Percentiles rank a stretch among this genome's conserved stretches.
phyloP scores from a whole-genome alignment of 768 basidiomycete genomes.

The Lactifluus subvellereus region DNA sequence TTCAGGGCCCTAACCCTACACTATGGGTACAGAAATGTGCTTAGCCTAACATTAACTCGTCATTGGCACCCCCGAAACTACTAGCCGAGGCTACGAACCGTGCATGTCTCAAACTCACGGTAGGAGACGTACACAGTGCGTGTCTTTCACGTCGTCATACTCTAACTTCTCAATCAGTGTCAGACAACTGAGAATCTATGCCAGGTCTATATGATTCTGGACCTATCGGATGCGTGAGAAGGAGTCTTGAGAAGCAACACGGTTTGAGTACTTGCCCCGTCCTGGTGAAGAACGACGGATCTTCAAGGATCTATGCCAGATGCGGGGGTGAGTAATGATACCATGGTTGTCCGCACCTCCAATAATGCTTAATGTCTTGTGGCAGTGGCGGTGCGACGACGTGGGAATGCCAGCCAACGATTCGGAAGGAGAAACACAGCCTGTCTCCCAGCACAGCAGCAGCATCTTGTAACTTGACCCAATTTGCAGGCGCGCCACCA shows the following conservation, averaged over 20 bases:
- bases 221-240: constrained; percentile 44
- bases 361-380: no score
- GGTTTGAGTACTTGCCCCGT: constrained; percentile 48
- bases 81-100: constrained; percentile 62
- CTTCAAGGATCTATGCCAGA: constrained; percentile 76
- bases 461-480: constrained; percentile 69
- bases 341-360: constrained; percentile 62
- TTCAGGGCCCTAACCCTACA: background rate
- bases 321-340: constrained; percentile 70
- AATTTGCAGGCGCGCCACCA: constrained; percentile 88
- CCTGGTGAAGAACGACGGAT: constrained; percentile 80
- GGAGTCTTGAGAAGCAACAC: background rate
- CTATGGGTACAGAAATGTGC: background rate
- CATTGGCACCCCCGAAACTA: constrained; percentile 66
- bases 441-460: constrained; percentile 25
- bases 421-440: constrained; percentile 79
- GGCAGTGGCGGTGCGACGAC: constrained; percentile 34
- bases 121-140: constrained; percentile 18
- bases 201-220: constrained; percentile 74
- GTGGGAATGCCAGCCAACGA: constrained; percentile 91
- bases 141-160: constrained; percentile 98
- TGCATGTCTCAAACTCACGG: background rate
- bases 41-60: constrained; percentile 39
- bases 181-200: constrained; percentile 85
- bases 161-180: constrained; percentile 77